Conservation (phyloP, 257 asterid species). For the Solanum appendiculatum region DNA sequence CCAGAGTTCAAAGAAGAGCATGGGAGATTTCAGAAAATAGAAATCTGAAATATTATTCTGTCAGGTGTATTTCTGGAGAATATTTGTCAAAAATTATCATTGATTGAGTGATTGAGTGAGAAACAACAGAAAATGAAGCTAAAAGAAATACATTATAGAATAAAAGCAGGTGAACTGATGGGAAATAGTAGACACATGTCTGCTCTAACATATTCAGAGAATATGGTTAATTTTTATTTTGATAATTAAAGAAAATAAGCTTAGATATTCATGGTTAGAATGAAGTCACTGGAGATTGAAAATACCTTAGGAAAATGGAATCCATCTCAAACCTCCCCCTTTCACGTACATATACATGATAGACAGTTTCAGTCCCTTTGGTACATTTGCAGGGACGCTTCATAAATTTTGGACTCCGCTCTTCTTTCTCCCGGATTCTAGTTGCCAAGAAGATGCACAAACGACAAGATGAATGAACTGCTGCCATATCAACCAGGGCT, state of each 20-base stretch:
- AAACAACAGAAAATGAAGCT: background rate
- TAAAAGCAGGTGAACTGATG: background rate
- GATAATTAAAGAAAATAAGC: background rate
- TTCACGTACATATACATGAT: slow-evolving; percentile 80
- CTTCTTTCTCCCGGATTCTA: slow-evolving; percentile 51
- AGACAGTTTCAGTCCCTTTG: slow-evolving; percentile 40
- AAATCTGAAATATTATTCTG: background rate
- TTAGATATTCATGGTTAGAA: background rate
- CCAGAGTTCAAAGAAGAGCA: background rate
- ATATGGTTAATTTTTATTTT: background rate
- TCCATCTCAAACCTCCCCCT: slow-evolving; percentile 78
- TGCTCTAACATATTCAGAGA: background rate
- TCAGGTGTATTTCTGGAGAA: background rate
- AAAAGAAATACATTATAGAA: background rate
- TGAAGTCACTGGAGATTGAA: background rate
- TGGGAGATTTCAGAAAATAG: background rate
- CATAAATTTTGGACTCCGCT: slow-evolving; percentile 37
- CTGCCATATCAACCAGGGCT: slow-evolving; percentile 99
- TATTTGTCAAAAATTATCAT: background rate
- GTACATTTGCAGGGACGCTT: slow-evolving; percentile 91
- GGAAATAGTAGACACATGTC: background rate
- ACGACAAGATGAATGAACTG: slow-evolving; percentile 98
- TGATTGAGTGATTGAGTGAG: background rate
- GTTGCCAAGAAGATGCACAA: slow-evolving; percentile 86
- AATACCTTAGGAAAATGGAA: slow-evolving; percentile 81